These are phyloP conservation scores for Rubia tinctorum DNA, from an alignment of 305 asterid species.

Conservation along the genomic window DNA sequence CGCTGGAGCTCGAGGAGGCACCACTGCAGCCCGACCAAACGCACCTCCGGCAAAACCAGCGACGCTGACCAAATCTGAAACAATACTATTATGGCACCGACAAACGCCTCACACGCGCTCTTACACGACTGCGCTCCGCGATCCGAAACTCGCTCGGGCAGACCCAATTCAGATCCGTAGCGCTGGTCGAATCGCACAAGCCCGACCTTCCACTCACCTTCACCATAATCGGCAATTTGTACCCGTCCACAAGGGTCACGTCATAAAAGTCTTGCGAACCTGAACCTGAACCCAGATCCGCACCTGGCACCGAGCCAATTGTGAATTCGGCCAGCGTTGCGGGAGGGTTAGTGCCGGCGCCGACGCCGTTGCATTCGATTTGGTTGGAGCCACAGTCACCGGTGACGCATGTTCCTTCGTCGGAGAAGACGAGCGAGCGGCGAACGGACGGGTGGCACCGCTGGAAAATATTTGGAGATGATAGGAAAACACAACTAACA, in stretches of 20 bases:
- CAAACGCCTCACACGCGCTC: conserved; percentile 46
- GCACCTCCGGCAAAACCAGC: too few species aligned
- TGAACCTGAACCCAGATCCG: conserved; percentile 19
- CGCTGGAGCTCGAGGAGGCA: too few species aligned
- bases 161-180: conserved; percentile 35
- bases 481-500: too few species aligned
- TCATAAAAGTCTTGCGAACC: conserved; percentile 42
- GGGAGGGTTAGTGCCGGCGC: conserved; percentile 46
- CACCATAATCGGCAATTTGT: conserved; percentile 33
- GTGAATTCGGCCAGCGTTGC: conserved; percentile 41
- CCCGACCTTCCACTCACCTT: conserved; percentile 38
- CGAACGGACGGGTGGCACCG: too few species aligned
- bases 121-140: conserved; percentile 42
- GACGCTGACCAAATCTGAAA: too few species aligned
- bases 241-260: conserved; percentile 49
- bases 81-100: conserved; percentile 38
- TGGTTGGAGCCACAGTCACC: background rate
- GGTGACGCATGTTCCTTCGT: too few species aligned
- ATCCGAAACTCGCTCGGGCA: conserved; percentile 40
- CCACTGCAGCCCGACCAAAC: too few species aligned
- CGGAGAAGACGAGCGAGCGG: too few species aligned
- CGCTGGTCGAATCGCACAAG: conserved; percentile 33
- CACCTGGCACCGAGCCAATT: conserved; percentile 7
- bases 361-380: conserved; percentile 40
- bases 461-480: too few species aligned